Evolutionary conservation across 2,329 filamentous ascomycete genomes (phyloP), one percentile per base, ranked within the genome.

Genomic region (Pseudocercospora fijiensis): DNA sequence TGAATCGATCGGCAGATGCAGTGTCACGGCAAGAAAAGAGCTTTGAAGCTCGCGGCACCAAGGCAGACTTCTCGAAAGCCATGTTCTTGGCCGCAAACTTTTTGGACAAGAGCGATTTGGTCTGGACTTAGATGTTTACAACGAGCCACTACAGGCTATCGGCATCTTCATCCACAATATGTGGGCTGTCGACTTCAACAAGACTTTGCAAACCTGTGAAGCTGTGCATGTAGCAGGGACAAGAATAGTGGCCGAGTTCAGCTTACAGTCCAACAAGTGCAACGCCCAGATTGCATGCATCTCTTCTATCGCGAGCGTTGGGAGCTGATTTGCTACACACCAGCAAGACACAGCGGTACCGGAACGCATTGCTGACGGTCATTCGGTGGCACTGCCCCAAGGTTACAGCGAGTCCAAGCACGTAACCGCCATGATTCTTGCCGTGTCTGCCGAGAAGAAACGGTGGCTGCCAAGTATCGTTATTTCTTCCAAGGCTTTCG

Each of bases 381-480:
- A 69, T 55, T 45, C 57, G 11, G 63, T 71, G 11, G 70, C 76
- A 0, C 64, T 76, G 0, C 64, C 61, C 7, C 74, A 75, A 53
- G 78, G 77, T 13, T 80, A 79, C 57, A 77, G 74, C 18, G 72
- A 78, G 56, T 74, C 71, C 9, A 79, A 79, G 61, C 71, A 76
- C 52, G 73, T 79, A 5, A 67, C 76, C 0, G 71, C 72, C 10
- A 66, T 71, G 16, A 75, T 79, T 26, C 66, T 76, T 0, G 69
- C 63, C 1, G 67, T 58, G 1, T 76, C 76, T 5, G 72, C 76
- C 1, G 61, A 70, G 27, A 61, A 68, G 7, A n/a, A n/a, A n/a
- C n/a, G n/a, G n/a, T 81, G 78, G 75, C 71, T 82, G 1, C 76
- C 78, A 1, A 78, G 73, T 68, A 72, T 83, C 11, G 69, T 82